Base-by-base conservation (phyloP, 768 basidiomycete genomes). In the Boletus reticulatus region DNA sequence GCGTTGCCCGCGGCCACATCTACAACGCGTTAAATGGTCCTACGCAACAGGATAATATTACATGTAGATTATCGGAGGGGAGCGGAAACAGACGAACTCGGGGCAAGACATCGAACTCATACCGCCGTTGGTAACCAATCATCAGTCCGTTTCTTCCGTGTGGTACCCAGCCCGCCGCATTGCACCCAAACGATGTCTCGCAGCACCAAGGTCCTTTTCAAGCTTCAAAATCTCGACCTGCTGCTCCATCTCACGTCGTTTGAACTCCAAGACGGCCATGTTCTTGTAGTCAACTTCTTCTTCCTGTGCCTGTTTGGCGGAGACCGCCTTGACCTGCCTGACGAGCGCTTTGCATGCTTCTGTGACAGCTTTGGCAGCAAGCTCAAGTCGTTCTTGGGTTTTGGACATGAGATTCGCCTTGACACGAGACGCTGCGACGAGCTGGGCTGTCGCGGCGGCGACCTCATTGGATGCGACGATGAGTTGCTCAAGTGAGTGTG, bases 391-490 rank as follows among this genome's bases (percentile, higher is more conserved):
- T 66, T 98, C 94, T 74, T 98, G 97, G 3, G 96, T 97, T 78
- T 97, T 96, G 50, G 92, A 95, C 95, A 98, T 98, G 59, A 98
- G 79, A 67, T 94, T 94, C 6, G 95, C 94, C 77, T 98, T 99
- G 67, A 99, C 97, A 53, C 97, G 87, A 12, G 95, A 98, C 8
- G 97, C 97, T 24, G 97, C 97, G 43, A 99, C 97, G 49, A 99
- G 87, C 73, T 99, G 97, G 16, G 97, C 97, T 2, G 97, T 99
- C 3, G 97, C 89, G 49, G 87, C 93, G 4, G 95, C 93, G 41
- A 99, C 97, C 71, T 98, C 97, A 74, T 98, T 98, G 38, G 97
- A 99, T n/a, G 97, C 92, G 55, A 98, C 97, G 67, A 99, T 98
- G 62, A 99, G 89, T 74, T 99, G 97, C 75, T 98, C 97, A 55